Percentiles rank a stretch among this genome's conserved stretches.
Conservation (phyloP, 768 basidiomycete species). For the Psilocybe sp. region DNA sequence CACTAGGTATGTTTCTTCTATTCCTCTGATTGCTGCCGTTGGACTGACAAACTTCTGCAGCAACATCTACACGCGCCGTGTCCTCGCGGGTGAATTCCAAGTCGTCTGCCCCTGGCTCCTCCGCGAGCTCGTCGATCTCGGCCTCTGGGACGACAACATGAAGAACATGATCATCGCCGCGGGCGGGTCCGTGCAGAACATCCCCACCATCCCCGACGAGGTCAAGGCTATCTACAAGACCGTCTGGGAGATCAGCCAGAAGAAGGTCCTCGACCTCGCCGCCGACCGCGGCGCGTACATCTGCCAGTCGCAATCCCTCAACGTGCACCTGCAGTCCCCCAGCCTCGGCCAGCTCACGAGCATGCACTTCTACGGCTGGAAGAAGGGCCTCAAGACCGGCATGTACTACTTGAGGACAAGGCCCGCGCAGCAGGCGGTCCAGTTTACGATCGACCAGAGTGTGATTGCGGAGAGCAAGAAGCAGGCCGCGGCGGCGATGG, state of each 20-base stretch:
- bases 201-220: constrained; percentile 83
- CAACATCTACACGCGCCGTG: constrained; percentile 98
- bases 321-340: constrained; percentile 88
- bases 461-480: constrained; percentile 65
- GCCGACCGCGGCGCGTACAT: constrained; percentile 99
- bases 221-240: constrained; percentile 99
- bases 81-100: constrained; percentile 99
- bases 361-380: constrained; percentile 99
- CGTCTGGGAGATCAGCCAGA: constrained; percentile 99
- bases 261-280: constrained; percentile 95
- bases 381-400: constrained; percentile 98
- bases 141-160: constrained; percentile 98
- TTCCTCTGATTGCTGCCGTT: background rate
- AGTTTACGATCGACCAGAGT: constrained; percentile 92
- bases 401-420: constrained; percentile 97
- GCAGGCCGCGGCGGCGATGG: constrained; percentile 33
- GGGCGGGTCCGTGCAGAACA: constrained; percentile 85
- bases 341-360: constrained; percentile 90
- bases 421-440: constrained; percentile 93
- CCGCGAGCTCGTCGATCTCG: constrained; percentile 93
- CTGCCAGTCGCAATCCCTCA: constrained; percentile 93
- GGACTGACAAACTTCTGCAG: constrained; percentile 37
- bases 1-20: constrained; percentile 60
- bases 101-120: constrained; percentile 98
- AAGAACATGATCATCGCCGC: constrained; percentile 99